phyloP scores from a whole-genome alignment of 345 rosid species.

The Mercurialis annua region DNA sequence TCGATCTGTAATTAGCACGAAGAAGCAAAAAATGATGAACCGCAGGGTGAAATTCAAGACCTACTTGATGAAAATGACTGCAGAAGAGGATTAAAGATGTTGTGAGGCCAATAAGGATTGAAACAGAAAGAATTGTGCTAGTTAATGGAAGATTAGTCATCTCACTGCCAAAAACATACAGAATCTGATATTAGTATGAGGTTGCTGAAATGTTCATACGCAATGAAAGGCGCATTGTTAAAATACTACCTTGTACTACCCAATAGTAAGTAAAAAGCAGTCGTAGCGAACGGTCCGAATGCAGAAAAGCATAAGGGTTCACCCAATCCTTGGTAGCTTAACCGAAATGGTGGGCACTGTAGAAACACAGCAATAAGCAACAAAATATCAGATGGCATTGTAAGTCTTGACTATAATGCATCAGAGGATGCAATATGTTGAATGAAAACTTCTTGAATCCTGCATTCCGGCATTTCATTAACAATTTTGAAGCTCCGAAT shows the following conservation, averaged over 20 bases:
- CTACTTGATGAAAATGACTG: slow-evolving; percentile 93
- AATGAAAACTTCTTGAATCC: no score
- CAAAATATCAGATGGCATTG: not conserved
- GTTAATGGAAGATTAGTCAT: slow-evolving; percentile 43
- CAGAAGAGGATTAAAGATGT: slow-evolving; percentile 86
- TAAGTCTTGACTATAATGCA: no score
- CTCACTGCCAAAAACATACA: slow-evolving; percentile 40
- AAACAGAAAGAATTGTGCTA: slow-evolving; percentile 51
- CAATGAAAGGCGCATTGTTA: not conserved
- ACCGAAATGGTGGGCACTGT: slow-evolving; percentile 91
- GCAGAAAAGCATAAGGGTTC: slow-evolving; percentile 93
- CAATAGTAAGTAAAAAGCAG: slow-evolving; percentile 70
- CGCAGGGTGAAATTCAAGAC: not conserved
- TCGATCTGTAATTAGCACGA: not conserved
- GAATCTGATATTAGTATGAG: slow-evolving; percentile 7
- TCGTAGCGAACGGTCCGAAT: slow-evolving; percentile 92
- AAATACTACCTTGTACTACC: slow-evolving; percentile 56
- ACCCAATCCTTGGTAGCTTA: slow-evolving; percentile 90
- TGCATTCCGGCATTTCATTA: no score
- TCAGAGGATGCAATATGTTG: no score
- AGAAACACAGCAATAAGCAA: slow-evolving; percentile 1
- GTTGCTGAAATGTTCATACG: not conserved
- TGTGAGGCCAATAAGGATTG: slow-evolving; percentile 76
- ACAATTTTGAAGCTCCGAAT: no score
- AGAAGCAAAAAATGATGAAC: not conserved